Conservation (phyloP, 352 stramenopile genomes). For the Phytophthora multivora region DNA sequence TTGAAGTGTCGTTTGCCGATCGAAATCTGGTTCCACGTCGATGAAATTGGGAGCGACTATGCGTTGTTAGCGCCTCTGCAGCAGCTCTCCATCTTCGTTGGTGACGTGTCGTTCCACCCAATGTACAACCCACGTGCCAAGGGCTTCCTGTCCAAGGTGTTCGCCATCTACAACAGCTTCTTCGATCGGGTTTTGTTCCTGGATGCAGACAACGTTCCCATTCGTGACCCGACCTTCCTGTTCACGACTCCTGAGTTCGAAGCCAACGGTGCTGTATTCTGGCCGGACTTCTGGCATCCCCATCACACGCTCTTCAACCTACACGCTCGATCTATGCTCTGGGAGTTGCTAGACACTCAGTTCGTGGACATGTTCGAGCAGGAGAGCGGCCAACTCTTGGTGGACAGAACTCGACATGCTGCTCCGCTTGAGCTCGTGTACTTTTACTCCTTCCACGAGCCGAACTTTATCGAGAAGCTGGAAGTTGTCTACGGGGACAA, state of each 20-base stretch:
- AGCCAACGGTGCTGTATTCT: conserved; percentile 56
- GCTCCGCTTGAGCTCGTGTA: conserved; percentile 40
- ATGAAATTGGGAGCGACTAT: conserved; percentile 31
- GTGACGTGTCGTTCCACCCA: conserved; percentile 25
- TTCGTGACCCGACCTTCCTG: conserved; percentile 50
- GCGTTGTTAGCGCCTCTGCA: conserved; percentile 25
- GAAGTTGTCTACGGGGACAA: conserved; percentile 56
- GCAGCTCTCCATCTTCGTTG: conserved; percentile 28
- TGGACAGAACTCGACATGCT: conserved; percentile 43
- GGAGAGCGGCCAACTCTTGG: conserved; percentile 60
- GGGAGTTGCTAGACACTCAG: conserved; percentile 46
- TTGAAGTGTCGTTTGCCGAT: conserved; percentile 46
- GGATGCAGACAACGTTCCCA: conserved; percentile 59
- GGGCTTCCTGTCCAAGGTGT: conserved; percentile 54
- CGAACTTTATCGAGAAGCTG: conserved; percentile 37
- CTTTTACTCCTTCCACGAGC: conserved; percentile 48
- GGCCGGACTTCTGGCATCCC: conserved; percentile 74
- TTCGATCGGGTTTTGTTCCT: conserved; percentile 57
- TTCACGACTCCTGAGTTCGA: conserved; percentile 44
- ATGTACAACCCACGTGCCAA: conserved; percentile 41
- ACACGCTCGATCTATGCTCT: conserved; percentile 52
- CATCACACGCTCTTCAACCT: conserved; percentile 60
- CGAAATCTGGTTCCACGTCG: conserved; percentile 54
- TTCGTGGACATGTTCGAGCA: conserved; percentile 70
- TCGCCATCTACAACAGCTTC: conserved; percentile 51